Evolutionary conservation across 2,329 filamentous ascomycete genomes (phyloP).

Genomic region (Fusarium multiceps): DNA sequence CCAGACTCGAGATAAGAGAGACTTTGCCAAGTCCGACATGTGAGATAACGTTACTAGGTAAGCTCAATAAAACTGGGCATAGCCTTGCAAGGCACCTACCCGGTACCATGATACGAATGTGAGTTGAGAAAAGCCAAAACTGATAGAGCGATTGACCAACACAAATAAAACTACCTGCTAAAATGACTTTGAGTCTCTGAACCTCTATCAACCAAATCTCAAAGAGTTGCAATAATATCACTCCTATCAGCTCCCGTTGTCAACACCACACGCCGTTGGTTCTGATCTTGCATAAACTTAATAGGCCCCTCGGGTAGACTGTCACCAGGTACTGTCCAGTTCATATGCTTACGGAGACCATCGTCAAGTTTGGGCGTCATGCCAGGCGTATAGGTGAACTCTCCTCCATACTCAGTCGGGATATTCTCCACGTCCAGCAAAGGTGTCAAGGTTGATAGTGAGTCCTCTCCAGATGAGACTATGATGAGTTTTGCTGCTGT

Average conservation of each 20-base stretch:
- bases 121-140: too few species aligned
- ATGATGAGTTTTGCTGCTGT: background rate
- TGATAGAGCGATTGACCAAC: too few species aligned
- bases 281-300: background rate
- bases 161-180: too few species aligned
- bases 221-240: background rate
- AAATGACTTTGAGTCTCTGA: too few species aligned
- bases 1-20: background rate
- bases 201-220: too few species aligned
- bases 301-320: background rate
- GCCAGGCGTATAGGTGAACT: background rate
- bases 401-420: background rate
- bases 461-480: background rate
- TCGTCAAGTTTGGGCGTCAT: background rate
- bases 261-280: background rate
- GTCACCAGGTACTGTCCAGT: background rate
- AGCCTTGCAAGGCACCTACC: too few species aligned
- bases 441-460: background rate
- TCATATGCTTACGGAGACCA: background rate
- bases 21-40: rapidly evolving
- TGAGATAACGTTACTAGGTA: background rate
- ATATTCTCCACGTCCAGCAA: background rate
- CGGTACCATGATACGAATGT: too few species aligned
- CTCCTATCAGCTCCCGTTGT: background rate
- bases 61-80: rapidly evolving